Evolutionary conservation across 305 asterid genomes (phyloP), one percentile per base, ranked within the genome.

Genomic region (Fraxinus floribunda): DNA sequence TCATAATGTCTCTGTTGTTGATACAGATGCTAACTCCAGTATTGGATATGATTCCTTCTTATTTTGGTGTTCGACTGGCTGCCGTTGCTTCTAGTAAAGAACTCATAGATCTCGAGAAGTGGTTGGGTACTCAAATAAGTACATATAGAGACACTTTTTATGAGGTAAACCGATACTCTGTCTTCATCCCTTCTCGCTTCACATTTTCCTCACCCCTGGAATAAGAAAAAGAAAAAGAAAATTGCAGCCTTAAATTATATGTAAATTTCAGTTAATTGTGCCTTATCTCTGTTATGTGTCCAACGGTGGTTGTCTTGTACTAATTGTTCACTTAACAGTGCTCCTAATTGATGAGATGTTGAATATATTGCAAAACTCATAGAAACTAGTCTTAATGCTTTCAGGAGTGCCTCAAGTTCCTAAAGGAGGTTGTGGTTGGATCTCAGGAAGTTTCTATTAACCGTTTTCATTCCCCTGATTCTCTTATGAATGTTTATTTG

Each of bases 361-460:
- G 24, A 71, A 79, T 73, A 72, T 18, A 30, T 81, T 52, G 80
- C 29, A 24, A 41, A 46, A 20, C 75, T 57, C 73, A 80, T 30
- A 29, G 35, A 29, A 66, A 36, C 84, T 73, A 26, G 80, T 24
- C 38, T 85, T 81, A n/a, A 32, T 83, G 80, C 85, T 83, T 86
- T 77, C 92, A 95, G 99, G 98, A 93, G 87, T 97, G 99, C 88
- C 83, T 95, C 78, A 90, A 84, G 87, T 94, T 97, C 89, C 82
- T 97, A 10, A 97, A 90, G 92, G 98, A 93, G 87, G 91, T 88
- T 82, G 94, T 88, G 85, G 72, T 86, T 70, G 92, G 91, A 83
- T 88, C 84, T 79, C 94, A 90, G 77, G 96, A 93, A 44, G 88
- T 84, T 83, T 88, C 98, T 78, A 78, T 91, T 81, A 90, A 92